Base-by-base conservation (phyloP, 495 filamentous ascomycete genomes). In the Penicillium tannophilum region DNA sequence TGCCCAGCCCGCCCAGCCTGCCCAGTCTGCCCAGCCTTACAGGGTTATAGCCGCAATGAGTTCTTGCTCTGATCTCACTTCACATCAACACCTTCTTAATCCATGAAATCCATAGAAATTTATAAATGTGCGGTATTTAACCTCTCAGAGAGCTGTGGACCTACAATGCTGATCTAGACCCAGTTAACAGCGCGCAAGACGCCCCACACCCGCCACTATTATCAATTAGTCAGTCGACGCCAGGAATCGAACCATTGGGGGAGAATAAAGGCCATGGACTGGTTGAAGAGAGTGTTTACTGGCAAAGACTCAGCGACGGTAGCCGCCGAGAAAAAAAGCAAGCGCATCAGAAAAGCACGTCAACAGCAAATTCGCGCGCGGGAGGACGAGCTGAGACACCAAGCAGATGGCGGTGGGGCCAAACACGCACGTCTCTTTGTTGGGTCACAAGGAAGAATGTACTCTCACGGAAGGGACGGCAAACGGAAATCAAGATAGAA, bases 321-420 rank as follows among this genome's bases (percentile, higher is more conserved):
- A 26, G 54, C 54, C 28, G 19, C 28, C 14, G 24, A 48, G 44
- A 56, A 48, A 19, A 39, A n/a, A 24, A 56, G 36, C 26, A 56
- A 56, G 31, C 54, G 31, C 7, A 11, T 30, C 10, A 47, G 42
- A 10, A 56, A 49, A 56, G 31, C 12, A 20, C 43, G 48, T 8
- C 17, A 43, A 6, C 35, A 56, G 14, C 42, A 28, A 19, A 43
- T 49, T 33, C 54, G 43, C 43, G 54, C 44, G 16, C 54, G 54
- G 17, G 54, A 56, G 49, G 20, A 14, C 16, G 43, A 47, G 16
- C 41, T 56, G 20, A 47, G 44, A n/a, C 42, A 26, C 4, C n/a
- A 20, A 10, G 28, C 16, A 16, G 26, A 56, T 23, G 54, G 54
- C 16, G 54, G 44, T 28, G 54, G 54, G 10, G 30, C 17, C 17